Conservation (phyloP, 345 rosid species). For the Boechera retrofracta region DNA sequence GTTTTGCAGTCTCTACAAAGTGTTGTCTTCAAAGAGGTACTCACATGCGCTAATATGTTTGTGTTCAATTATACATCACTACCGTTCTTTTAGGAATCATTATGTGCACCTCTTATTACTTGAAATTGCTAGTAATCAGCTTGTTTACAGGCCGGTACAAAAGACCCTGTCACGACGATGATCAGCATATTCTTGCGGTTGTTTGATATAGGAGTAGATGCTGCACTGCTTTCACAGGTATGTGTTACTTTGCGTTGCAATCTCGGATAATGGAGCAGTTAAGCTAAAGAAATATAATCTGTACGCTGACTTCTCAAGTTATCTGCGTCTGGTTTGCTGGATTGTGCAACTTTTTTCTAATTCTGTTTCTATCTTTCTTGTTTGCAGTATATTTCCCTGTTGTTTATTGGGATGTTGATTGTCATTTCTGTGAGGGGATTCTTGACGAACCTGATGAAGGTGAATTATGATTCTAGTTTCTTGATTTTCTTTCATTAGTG, state of each 20-base stretch:
- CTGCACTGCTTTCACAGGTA: slow-evolving; percentile 88
- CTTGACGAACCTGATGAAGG: slow-evolving; percentile 94
- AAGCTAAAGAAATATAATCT: background rate
- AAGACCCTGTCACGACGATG: slow-evolving; percentile 92
- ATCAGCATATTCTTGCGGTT: slow-evolving; percentile 87
- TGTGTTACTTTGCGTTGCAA: slow-evolving; percentile 32
- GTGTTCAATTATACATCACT: background rate
- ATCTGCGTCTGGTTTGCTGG: background rate
- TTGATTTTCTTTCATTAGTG: slow-evolving; percentile 2
- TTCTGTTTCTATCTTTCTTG: slow-evolving; percentile 33
- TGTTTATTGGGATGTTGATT: slow-evolving; percentile 92
- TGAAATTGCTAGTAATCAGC: slow-evolving; percentile 26
- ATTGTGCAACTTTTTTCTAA: slow-evolving; percentile 10
- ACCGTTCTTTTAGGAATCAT: background rate
- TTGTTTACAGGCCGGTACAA: slow-evolving; percentile 86
- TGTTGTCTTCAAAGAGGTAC: slow-evolving; percentile 96
- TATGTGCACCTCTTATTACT: slow-evolving; percentile 13
- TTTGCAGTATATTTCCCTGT: slow-evolving; percentile 84
- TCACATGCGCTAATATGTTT: slow-evolving; percentile 15
- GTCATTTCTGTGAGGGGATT: slow-evolving; percentile 93
- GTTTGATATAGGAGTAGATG: slow-evolving; percentile 95
- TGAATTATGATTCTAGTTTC: slow-evolving; percentile 37
- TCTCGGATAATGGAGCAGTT: background rate
- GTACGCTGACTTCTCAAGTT: slow-evolving; percentile 7
- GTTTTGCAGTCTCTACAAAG: slow-evolving; percentile 93